A percentile compares a stretch with the other conserved stretches of the same genome.
These are phyloP conservation scores for Picocystis salinarum DNA, from an alignment of 139 green algal species.

Conservation along the genomic window DNA sequence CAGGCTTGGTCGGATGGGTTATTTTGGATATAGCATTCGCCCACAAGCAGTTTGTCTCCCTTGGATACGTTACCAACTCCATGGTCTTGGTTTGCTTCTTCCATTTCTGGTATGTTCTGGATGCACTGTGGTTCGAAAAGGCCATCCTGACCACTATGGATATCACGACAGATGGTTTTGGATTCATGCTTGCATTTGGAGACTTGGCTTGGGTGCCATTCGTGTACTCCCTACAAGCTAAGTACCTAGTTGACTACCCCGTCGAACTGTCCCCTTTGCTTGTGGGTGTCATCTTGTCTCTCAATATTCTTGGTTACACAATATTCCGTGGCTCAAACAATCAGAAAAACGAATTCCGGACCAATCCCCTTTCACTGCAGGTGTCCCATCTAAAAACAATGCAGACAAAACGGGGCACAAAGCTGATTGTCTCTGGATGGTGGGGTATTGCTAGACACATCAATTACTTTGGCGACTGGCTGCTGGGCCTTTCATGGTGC, in stretches of 20 bases:
- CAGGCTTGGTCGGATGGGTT: slow-evolving; percentile 12
- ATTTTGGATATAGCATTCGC: slow-evolving; percentile 10
- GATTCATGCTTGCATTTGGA: slow-evolving; percentile 95
- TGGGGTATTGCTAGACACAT: slow-evolving; percentile 77
- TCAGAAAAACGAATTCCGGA: slow-evolving; percentile 80
- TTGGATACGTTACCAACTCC: slow-evolving; percentile 34
- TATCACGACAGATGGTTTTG: slow-evolving; percentile 94
- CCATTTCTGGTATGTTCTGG: slow-evolving; percentile 38
- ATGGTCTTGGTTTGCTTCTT: slow-evolving; percentile 69
- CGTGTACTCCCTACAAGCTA: slow-evolving; percentile 71
- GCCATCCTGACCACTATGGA: slow-evolving; percentile 93
- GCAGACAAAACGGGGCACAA: slow-evolving; percentile 52
- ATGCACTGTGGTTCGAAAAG: slow-evolving; percentile 44
- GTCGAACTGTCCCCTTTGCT: slow-evolving; percentile 22
- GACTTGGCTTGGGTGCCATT: slow-evolving; percentile 95
- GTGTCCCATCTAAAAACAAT: slow-evolving; percentile 60
- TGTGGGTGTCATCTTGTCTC: slow-evolving; percentile 23
- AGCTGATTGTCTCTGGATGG: slow-evolving; percentile 70
- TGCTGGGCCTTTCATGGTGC: slow-evolving; percentile 83
- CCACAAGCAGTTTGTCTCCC: slow-evolving; percentile 4
- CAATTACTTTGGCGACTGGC: slow-evolving; percentile 88
- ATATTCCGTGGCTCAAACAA: slow-evolving; percentile 85
- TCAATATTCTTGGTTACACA: slow-evolving; percentile 66
- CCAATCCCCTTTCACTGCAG: slow-evolving; percentile 30
- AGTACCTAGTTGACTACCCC: slow-evolving; percentile 48